Evolutionary conservation across 2,329 filamentous ascomycete genomes (phyloP).

Genomic region (Curvularia eragrostidis): DNA sequence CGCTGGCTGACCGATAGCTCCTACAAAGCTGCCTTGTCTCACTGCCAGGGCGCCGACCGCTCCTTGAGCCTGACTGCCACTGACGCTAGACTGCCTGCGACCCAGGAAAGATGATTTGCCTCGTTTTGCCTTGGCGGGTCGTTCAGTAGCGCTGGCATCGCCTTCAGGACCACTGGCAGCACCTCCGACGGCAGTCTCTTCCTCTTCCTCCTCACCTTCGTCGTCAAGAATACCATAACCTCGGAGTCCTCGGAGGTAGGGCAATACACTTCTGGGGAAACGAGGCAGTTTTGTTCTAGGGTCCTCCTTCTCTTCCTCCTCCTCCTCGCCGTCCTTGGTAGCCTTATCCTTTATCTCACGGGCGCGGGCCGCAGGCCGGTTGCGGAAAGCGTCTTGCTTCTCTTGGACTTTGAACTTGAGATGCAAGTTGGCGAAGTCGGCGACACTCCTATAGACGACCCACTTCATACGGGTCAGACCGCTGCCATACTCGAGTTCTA

Average conservation of each 20-base stretch:
- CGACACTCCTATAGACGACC: conserved; percentile 85
- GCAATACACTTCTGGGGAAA: conserved; percentile 88
- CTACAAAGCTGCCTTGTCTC: conserved; percentile 51
- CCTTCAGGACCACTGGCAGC: conserved; percentile 66
- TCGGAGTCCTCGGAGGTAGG: conserved; percentile 82
- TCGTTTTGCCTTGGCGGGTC: conserved; percentile 60
- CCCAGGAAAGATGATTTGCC: conserved; percentile 64
- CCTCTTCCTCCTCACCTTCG: conserved; percentile 78
- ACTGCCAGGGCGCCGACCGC: conserved; percentile 33
- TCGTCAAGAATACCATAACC: conserved; percentile 66
- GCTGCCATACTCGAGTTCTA: conserved; percentile 95
- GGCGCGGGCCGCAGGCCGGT: conserved; percentile 56
- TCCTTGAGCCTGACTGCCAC: conserved; percentile 37
- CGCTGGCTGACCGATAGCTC: conserved; percentile 42
- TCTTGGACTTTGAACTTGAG: conserved; percentile 89
- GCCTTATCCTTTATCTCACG: conserved; percentile 27
- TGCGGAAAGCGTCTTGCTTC: conserved; percentile 80
- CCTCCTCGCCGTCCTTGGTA: conserved; percentile 28
- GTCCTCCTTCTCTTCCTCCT: conserved; percentile 64
- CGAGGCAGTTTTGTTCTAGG: conserved; percentile 78
- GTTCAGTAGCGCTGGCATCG: conserved; percentile 72
- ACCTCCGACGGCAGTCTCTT: conserved; percentile 59
- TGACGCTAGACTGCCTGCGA: conserved; percentile 65
- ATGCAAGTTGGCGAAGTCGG: conserved; percentile 92
- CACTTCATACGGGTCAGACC: conserved; percentile 96